Percentiles rank a stretch among this genome's conserved stretches.
These are phyloP conservation scores for Colletotrichum sp. DNA, from an alignment of 2,329 filamentous ascomycete genomes.

Conservation along the genomic window DNA sequence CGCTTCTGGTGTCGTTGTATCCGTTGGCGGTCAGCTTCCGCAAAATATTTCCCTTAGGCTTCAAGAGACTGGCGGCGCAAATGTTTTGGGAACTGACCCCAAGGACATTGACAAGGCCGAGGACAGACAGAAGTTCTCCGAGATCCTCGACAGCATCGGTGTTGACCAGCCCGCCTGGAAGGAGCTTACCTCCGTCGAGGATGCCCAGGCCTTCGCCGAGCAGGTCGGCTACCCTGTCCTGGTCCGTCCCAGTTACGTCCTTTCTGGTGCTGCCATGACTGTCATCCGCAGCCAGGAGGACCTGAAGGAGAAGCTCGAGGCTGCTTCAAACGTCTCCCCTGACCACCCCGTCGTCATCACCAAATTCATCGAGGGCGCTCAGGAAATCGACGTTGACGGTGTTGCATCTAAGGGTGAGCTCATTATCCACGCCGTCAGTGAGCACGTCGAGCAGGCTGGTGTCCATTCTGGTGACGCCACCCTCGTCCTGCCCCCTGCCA, in stretches of 20 bases:
- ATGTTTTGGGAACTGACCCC: conserved; percentile 90
- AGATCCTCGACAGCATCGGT: conserved; percentile 95
- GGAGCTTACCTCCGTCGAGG: conserved; percentile 88
- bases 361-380: conserved; percentile 95
- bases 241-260: conserved; percentile 92
- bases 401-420: conserved; percentile 88
- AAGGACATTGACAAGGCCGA: conserved; percentile 97
- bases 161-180: conserved; percentile 98
- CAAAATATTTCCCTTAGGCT: conserved; percentile 78
- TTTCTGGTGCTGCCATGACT: conserved; percentile 98
- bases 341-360: conserved; percentile 98
- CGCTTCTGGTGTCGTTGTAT: conserved; percentile 88
- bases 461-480: conserved; percentile 98
- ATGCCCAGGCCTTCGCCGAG: conserved; percentile 85
- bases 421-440: conserved; percentile 88
- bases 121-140: conserved; percentile 97
- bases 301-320: conserved; percentile 92
- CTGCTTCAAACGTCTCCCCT: conserved; percentile 87
- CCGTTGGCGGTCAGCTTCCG: conserved; percentile 92
- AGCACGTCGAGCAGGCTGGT: conserved; percentile 96
- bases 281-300: conserved; percentile 89
- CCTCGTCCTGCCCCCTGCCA: conserved; percentile 85
- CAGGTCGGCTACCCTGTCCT: conserved; percentile 92
- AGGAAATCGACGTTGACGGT: conserved; percentile 96
- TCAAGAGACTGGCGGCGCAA: conserved; percentile 88